Base-by-base conservation (phyloP, 345 rosid species). In the Euphorbia peplus region DNA sequence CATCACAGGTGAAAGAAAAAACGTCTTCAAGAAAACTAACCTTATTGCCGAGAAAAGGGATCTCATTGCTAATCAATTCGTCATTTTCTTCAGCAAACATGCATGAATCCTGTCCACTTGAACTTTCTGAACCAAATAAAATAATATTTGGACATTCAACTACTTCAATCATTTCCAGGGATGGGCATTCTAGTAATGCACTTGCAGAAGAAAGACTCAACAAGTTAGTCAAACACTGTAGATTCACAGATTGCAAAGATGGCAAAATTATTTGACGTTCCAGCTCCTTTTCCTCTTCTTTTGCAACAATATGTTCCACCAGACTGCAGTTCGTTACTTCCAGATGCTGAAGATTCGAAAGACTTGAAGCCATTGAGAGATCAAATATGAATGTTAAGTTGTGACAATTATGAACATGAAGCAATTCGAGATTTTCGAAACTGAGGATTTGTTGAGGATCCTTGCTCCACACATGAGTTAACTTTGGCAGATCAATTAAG, bases 141-240 rank as follows among this genome's bases (percentile, higher is more conserved):
- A 56, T 5, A 25, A 70, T 32, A 3, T 39, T 52, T 25, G 73
- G 73, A 26, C 73, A 61, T 3, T 24, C 28, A 19, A 46, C 26
- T 1, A 64, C 8, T 9, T 18, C 4, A 32, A 71, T 46, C 22
- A 13, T 26, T 35, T 46, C 25, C 25, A 71, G 4, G 5, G 59
- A 71, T 42, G 70, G 64, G 1, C 50, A 56, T 6, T 47, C 32
- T 7, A 71, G 32, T 7, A 21, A 11, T 42, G 42, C 68, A 19
- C 3, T 59, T 24, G 54, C 7, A 3, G 39, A 57, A 57, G n/a
- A 41, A 15, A 71, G 22, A 19, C 24, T 63, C 5, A 5, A 28
- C 6, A 71, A 28, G n/a, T 25, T 53, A 2, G 68, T 68, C 35
- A 63, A 63, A 8, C 29, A 11, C 26, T 53, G 53, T 0, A 63